Evolutionary conservation across 352 stramenopile genomes (phyloP), one percentile per base, ranked within the genome.

Genomic region (Phytophthora fragariae): DNA sequence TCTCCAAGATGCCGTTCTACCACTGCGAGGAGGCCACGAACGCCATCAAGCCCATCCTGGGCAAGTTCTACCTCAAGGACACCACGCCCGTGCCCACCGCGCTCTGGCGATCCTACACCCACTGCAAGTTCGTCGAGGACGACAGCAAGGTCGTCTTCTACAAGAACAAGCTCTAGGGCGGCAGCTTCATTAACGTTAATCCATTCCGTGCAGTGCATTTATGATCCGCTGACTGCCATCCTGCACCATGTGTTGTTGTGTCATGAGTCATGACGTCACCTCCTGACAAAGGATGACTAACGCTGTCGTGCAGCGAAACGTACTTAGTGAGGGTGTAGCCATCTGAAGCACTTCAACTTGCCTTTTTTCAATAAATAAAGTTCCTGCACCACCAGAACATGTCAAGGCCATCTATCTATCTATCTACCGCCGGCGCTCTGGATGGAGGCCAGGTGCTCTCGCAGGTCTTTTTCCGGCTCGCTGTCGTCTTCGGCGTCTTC

Each of bases 1-100:
- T 99, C 81, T 98, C 97, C 77, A 98, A 99, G 86, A 99, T 99
- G 94, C 98, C 98, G 15, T 99, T 98, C 80, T 99, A 99, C 90
- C 96, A 99, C 82, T 97, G 97, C 10, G 75, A 96, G 61, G 95
- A 99, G 66, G 98, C 98, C 11, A 99, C 97, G 9, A 79, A 95
- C 47, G 91, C 93, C 54, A 91, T 99, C 63, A 97, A 97, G 82
- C 94, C 86, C 9, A 86, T 96, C 57, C 81, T 99, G 50, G 95
- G 94, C 73, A 97, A 97, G 74, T 99, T 98, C 80, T 98, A 99
- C 77, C 84, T 99, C 10, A 98, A 98, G 76, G 96, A 99, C 77
- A 76, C 88, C 3, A 98, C 93, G 55, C 82, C 93, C 5, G 95
- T 97, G 69, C 91, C 84, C 33, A 58, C 89, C 27, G 96, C 95